Conservation (phyloP, 208 protist genomes). For the Leishmania major region DNA sequence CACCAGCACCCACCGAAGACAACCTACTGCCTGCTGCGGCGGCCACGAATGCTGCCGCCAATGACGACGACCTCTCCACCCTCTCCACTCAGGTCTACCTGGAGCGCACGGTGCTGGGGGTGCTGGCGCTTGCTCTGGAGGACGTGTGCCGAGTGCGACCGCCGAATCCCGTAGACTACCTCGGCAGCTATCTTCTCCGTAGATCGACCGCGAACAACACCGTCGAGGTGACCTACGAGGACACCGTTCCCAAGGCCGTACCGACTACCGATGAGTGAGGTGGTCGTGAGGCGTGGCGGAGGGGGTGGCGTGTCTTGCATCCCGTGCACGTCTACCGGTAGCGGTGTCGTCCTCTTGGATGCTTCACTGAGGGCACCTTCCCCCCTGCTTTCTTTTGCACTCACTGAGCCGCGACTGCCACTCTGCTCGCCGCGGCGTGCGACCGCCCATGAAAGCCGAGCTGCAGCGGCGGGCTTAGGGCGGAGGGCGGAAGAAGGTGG, state of each 20-base stretch:
- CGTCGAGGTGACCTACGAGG: conserved; percentile 71
- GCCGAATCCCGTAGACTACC: conserved; percentile 91
- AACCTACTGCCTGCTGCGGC: background rate
- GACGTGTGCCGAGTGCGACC: conserved; percentile 89
- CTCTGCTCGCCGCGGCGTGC: background rate
- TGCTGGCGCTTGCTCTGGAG: conserved; percentile 86
- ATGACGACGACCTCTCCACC: conserved; percentile 4
- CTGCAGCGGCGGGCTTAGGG: background rate
- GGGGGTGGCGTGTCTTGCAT: background rate
- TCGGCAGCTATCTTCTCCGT: conserved; percentile 89
- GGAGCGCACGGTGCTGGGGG: conserved; percentile 84
- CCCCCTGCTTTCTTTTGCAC: background rate
- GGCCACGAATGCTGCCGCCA: background rate
- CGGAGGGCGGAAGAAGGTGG: background rate
- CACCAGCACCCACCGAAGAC: background rate
- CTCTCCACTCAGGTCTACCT: conserved; percentile 79
- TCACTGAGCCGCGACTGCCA: background rate
- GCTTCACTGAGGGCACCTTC: background rate
- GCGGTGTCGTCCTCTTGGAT: background rate
- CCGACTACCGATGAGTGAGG: conserved; percentile 1
- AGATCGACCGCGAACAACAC: conserved; percentile 66
- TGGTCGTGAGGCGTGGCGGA: background rate
- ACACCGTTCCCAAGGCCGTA: conserved; percentile 40
- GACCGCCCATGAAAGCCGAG: background rate
- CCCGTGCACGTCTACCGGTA: background rate